Percentiles rank a stretch among this genome's conserved stretches.
Conservation (phyloP, 1,139 yeast species). For the Lodderomyces jiufengensis region DNA sequence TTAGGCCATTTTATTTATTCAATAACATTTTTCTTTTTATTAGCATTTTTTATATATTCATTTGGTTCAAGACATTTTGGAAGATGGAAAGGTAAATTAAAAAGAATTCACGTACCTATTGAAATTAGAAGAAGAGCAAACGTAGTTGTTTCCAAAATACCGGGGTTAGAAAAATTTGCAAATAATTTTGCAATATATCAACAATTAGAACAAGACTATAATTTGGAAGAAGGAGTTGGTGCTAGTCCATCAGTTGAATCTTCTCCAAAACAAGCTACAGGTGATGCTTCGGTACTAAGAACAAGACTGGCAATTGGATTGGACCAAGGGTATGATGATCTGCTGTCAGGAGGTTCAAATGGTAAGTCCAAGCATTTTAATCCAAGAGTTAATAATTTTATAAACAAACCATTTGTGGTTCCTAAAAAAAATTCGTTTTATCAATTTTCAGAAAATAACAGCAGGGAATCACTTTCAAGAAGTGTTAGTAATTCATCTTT, state of each 20-base stretch:
- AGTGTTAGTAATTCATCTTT: conserved; percentile 20
- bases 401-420: conserved; percentile 35
- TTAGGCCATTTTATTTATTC: conserved; percentile 11
- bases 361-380: conserved; percentile 4
- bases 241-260: neutral
- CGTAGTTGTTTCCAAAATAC: conserved; percentile 17
- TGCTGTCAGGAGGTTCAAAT: conserved; percentile 5
- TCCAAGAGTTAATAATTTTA: conserved; percentile 21
- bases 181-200: conserved; percentile 7
- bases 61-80: conserved; percentile 17
- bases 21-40: conserved; percentile 19
- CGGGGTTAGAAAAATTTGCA: conserved; percentile 14
- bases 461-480: conserved; percentile 29
- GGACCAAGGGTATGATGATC: conserved; percentile 19
- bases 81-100: conserved; percentile 14
- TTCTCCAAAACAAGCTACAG: neutral
- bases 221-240: conserved; percentile 32
- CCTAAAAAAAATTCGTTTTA: conserved; percentile 23
- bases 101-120: conserved; percentile 17
- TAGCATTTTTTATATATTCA: conserved; percentile 19
- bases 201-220: conserved; percentile 16
- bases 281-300: conserved; percentile 28
- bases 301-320: conserved; percentile 41
- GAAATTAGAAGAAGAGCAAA: conserved; percentile 15
- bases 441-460: conserved; percentile 21